Percentiles rank a stretch among this genome's conserved stretches.
These are phyloP conservation scores for Cordyceps militaris DNA, from an alignment of 2,329 filamentous ascomycete genomes.

Conservation along the genomic window DNA sequence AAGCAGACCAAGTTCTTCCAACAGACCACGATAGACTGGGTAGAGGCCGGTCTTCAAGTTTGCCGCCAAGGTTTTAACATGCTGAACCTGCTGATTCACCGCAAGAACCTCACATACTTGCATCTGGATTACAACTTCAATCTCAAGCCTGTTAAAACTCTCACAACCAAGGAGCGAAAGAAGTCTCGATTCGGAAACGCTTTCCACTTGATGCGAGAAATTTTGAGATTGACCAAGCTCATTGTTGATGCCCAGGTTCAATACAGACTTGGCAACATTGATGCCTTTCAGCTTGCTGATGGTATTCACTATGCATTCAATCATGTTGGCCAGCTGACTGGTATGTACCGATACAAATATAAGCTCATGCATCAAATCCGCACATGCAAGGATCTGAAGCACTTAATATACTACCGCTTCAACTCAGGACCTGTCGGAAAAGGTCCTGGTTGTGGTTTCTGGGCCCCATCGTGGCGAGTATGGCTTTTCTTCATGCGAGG, in stretches of 20 bases:
- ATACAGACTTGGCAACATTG: constrained; percentile 94
- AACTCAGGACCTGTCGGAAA: constrained; percentile 96
- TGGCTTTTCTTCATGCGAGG: constrained; percentile 99
- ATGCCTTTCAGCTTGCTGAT: constrained; percentile 96
- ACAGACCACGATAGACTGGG: constrained; percentile 98
- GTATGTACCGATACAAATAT: constrained; percentile 99
- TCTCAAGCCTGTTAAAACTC: constrained; percentile 94
- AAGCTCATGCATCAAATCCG: constrained; percentile 99
- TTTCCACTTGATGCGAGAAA: constrained; percentile 98
- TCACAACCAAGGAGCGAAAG: constrained; percentile 98
- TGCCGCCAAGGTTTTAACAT: constrained; percentile 99
- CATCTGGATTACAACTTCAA: constrained; percentile 99
- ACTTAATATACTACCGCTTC: constrained; percentile 98
- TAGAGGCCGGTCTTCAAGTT: constrained; percentile 95
- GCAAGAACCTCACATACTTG: constrained; percentile 96
- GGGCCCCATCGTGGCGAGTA: constrained; percentile 96
- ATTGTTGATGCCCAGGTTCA: constrained; percentile 98
- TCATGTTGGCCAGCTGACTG: constrained; percentile 94
- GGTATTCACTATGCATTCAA: constrained; percentile 99
- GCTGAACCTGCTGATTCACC: constrained; percentile 93
- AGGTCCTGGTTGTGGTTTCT: constrained; percentile 96
- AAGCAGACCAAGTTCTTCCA: constrained; percentile 99
- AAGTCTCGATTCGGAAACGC: constrained; percentile 99
- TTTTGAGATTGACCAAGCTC: constrained; percentile 87
- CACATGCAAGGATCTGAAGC: constrained; percentile 97